Evolutionary conservation across 345 rosid genomes (phyloP).

Genomic region (Hevea brasiliensis): DNA sequence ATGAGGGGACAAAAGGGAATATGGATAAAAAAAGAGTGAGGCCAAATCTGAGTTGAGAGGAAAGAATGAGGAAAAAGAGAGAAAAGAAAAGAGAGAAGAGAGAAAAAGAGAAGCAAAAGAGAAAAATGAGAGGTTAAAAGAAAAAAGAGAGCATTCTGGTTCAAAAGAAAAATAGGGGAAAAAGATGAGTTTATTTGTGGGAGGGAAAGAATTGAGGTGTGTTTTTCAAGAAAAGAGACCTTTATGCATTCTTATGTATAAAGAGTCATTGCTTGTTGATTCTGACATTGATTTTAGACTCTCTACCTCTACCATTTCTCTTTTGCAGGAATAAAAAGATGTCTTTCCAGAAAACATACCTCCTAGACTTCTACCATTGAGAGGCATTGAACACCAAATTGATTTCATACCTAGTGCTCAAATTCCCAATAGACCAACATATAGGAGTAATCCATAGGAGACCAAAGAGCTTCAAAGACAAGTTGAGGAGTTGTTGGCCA

Average conservation of each 20-base stretch:
- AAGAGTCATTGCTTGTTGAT: neutral
- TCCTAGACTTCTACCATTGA: neutral
- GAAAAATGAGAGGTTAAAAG: too few species aligned
- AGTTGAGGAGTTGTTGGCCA: too few species aligned
- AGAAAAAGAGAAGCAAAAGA: too few species aligned
- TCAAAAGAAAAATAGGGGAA: neutral
- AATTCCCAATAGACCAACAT: too few species aligned
- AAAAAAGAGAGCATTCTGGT: neutral
- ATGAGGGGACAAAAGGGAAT: too few species aligned
- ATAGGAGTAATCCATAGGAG: too few species aligned
- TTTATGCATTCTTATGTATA: neutral
- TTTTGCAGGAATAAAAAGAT: neutral
- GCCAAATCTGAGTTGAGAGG: too few species aligned
- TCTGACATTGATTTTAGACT: neutral
- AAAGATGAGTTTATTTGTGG: too few species aligned
- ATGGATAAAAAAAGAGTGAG: too few species aligned
- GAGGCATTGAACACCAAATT: conserved; percentile 6
- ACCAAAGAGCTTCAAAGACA: too few species aligned
- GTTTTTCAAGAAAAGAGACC: neutral
- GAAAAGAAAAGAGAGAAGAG: too few species aligned
- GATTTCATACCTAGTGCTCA: neutral
- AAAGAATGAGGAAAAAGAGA: too few species aligned
- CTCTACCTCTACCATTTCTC: neutral
- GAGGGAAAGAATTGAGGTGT: neutral
- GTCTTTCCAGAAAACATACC: neutral